Percentiles rank a stretch among this genome's conserved stretches.
phyloP scores from a whole-genome alignment of 768 basidiomycete species.

The Pleurotus giganteus region DNA sequence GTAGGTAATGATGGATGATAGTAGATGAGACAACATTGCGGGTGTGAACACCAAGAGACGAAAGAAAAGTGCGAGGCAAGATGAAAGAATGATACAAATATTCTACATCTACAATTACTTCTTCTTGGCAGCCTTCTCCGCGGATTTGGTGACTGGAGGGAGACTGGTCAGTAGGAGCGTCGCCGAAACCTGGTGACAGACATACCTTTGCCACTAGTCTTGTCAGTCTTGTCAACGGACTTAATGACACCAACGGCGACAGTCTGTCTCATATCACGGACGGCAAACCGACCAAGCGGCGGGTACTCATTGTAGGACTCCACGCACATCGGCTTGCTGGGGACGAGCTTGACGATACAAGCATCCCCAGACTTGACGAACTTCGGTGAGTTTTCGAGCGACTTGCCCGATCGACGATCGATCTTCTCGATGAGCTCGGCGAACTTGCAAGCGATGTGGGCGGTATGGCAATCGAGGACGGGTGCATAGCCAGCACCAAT shows the following conservation, averaged over 20 bases:
- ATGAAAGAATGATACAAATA: slow-evolving; percentile 58
- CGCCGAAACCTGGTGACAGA: slow-evolving; percentile 9
- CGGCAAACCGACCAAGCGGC: slow-evolving; percentile 98
- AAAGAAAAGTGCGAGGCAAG: slow-evolving; percentile 43
- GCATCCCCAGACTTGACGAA: slow-evolving; percentile 99
- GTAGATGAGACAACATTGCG: slow-evolving; percentile 20
- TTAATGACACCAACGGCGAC: slow-evolving; percentile 99
- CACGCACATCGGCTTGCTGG: slow-evolving; percentile 95
- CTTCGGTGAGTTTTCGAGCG: slow-evolving; percentile 85
- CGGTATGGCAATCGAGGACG: slow-evolving; percentile 99
- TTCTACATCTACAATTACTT: slow-evolving; percentile 85
- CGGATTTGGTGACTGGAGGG: slow-evolving; percentile 80
- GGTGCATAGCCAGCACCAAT: slow-evolving; percentile 99
- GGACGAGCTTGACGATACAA: slow-evolving; percentile 96
- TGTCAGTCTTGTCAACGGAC: slow-evolving; percentile 93
- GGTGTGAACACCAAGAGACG: slow-evolving; percentile 38
- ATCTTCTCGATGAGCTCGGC: slow-evolving; percentile 98
- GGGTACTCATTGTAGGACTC: slow-evolving; percentile 97
- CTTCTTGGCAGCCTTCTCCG: slow-evolving; percentile 96
- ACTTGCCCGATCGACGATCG: slow-evolving; percentile 97
- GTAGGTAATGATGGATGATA: slow-evolving; percentile 28
- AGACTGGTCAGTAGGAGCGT: slow-evolving; percentile 4
- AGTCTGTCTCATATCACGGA: slow-evolving; percentile 99
- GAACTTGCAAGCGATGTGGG: slow-evolving; percentile 99
- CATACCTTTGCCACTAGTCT: slow-evolving; percentile 81